Conservation (phyloP, 345 rosid species). For the Chamaenerion angustifolium region DNA sequence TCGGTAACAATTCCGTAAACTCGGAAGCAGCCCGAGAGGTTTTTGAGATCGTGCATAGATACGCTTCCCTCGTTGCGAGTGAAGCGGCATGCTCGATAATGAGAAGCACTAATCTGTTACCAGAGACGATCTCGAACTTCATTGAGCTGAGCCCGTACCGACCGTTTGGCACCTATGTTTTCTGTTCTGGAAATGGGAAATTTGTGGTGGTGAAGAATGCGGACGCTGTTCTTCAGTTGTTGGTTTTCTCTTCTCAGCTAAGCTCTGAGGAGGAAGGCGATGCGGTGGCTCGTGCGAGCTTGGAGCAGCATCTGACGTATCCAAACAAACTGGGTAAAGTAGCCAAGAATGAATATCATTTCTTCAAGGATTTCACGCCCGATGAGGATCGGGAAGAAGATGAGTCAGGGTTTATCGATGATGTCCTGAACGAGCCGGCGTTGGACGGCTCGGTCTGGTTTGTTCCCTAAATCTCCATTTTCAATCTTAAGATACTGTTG, state of each 20-base stretch:
- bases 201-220: constrained; percentile 7
- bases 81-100: constrained; percentile 42
- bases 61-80: constrained; percentile 42
- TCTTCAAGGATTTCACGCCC: constrained; percentile 13
- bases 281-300: constrained; percentile 4
- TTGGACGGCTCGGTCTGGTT: constrained; percentile 53
- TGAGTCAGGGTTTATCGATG: no score
- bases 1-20: not conserved
- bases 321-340: constrained; percentile 1
- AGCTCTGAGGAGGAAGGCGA: not conserved
- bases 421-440: not conserved
- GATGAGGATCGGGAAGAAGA: no score
- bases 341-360: constrained; percentile 13
- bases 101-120: constrained; percentile 42
- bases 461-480: no score
- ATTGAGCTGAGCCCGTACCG: constrained; percentile 56
- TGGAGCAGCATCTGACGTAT: constrained; percentile 5
- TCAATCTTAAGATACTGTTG: no score
- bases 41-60: constrained; percentile 31
- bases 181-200: constrained; percentile 5
- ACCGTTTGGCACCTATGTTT: constrained; percentile 7
- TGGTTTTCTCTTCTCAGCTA: constrained; percentile 5
- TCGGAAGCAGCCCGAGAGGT: no score
- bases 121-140: constrained; percentile 41
- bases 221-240: constrained; percentile 5